Evolutionary conservation across 306 rosid genomes (phyloP).

Genomic region (Prosopis cineraria): DNA sequence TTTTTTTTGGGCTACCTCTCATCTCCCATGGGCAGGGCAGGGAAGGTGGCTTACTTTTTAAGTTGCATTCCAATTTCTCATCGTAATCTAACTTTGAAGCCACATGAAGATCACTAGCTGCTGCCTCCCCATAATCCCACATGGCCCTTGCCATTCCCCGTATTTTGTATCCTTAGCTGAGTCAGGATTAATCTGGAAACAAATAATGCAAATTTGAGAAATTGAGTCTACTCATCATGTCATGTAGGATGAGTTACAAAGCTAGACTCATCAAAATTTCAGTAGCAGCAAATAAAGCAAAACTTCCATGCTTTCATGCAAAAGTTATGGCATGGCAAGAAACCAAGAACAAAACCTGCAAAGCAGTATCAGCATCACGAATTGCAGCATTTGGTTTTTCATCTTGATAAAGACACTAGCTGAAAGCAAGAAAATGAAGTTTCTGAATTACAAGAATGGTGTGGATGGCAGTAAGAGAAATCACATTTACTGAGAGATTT

Average conservation of each 20-base stretch:
- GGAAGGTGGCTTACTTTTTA: constrained; percentile 49
- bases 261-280: neutral
- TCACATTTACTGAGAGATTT: neutral
- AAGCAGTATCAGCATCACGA: constrained; percentile 79
- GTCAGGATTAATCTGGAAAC: constrained; percentile 73
- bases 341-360: constrained; percentile 50
- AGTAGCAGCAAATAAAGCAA: neutral
- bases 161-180: constrained; percentile 81
- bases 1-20: constrained; percentile 12
- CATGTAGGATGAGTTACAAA: neutral
- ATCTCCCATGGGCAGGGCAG: neutral
- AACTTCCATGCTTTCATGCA: neutral
- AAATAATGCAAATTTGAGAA: constrained; percentile 23
- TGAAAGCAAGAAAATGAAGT: constrained; percentile 46
- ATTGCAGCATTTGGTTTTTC: constrained; percentile 90
- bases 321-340: constrained; percentile 15
- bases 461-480: constrained; percentile 21
- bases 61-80: constrained; percentile 72
- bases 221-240: constrained; percentile 6
- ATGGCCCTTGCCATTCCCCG: constrained; percentile 80
- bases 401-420: constrained; percentile 64
- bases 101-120: constrained; percentile 68
- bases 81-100: constrained; percentile 80
- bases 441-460: constrained; percentile 21
- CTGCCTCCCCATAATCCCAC: constrained; percentile 79